Evolutionary conservation across 2,329 filamentous ascomycete genomes (phyloP), one percentile per base, ranked within the genome.

Genomic region (Aspergillus tubingensis): DNA sequence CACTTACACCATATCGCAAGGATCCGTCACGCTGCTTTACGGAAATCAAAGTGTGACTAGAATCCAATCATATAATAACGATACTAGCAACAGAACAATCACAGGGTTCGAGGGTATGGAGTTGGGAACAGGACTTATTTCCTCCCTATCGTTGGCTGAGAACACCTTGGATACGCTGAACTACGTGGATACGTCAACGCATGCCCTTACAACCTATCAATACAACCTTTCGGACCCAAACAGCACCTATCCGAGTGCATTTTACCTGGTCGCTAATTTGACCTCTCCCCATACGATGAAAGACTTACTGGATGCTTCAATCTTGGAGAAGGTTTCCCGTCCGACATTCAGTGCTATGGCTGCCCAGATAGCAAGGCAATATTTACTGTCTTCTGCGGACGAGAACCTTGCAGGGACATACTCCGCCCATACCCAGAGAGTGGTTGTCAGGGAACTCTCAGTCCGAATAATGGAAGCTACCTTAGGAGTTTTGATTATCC

Each of bases 401-500:
- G 17, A 21, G 8, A 13, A 41, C 6, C 38, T 61, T 8, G 5
- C 25, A 32, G 59, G 59, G 10, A 32, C 32, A 8, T 55, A 58
- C 13, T 58, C 55, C 1, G 59, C 50, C 8, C 23, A 23, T 17
- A 43, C 17, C 0, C 36, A 61, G 13, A 49, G 51, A n/a, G 41
- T 61, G 2, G 21, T 61, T 7, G 59, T 61, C 3, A 32, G 55
- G 11, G 55, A 54, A n/a, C 36, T 61, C 8, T 58, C 59, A 2
- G 59, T 51, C 13, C 39, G 59, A 11, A 19, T 58, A 8, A 61
- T 58, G 59, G 59, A 61, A 25, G 41, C 59, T 7, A 23, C 43
- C 7, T 10, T 52, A 41, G 54, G 32, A 5, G 54, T 51, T 10
- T 13, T 58, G 17, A 11, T 61, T 5, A 6, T 61, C 3, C 10